Evolutionary conservation across 2,329 filamentous ascomycete genomes (phyloP).

Genomic region (Trichophyton benhamiae): DNA sequence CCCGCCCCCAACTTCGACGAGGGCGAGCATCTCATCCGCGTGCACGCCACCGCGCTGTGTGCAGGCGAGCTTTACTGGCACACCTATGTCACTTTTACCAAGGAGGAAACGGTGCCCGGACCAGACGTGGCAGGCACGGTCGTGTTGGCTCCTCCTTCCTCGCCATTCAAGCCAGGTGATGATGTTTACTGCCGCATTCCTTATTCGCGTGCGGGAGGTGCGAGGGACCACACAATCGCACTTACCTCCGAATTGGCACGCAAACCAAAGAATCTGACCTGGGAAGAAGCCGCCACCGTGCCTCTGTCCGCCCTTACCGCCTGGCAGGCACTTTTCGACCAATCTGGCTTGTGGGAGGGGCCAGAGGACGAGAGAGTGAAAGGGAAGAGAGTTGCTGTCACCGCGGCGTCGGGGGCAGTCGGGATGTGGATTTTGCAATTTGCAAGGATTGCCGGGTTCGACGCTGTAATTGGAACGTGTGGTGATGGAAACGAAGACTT

Average conservation of each 20-base stretch:
- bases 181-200: constrained; percentile 30
- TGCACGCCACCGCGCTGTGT: constrained; percentile 30
- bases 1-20: constrained; percentile 17
- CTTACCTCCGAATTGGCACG: constrained; percentile 27
- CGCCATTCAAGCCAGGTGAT: constrained; percentile 29
- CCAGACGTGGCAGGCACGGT: constrained; percentile 35
- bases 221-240: constrained; percentile 27
- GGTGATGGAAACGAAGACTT: constrained; percentile 29
- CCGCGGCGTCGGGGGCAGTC: constrained; percentile 35
- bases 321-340: constrained; percentile 36
- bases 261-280: constrained; percentile 26
- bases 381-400: constrained; percentile 33
- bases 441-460: constrained; percentile 23
- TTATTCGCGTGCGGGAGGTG: constrained; percentile 25
- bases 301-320: constrained; percentile 30
- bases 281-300: constrained; percentile 26
- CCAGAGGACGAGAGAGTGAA: constrained; percentile 11
- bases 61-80: constrained; percentile 35
- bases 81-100: constrained; percentile 13
- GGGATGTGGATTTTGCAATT: constrained; percentile 32
- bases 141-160: constrained; percentile 20
- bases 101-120: constrained; percentile 26
- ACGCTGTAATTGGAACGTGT: constrained; percentile 30
- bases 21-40: constrained; percentile 30
- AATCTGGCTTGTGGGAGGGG: constrained; percentile 18